A percentile compares a stretch with the other conserved stretches of the same genome.
phyloP scores from a whole-genome alignment of 805 yeast genomes.

The Wickerhamomyces canadensis region DNA sequence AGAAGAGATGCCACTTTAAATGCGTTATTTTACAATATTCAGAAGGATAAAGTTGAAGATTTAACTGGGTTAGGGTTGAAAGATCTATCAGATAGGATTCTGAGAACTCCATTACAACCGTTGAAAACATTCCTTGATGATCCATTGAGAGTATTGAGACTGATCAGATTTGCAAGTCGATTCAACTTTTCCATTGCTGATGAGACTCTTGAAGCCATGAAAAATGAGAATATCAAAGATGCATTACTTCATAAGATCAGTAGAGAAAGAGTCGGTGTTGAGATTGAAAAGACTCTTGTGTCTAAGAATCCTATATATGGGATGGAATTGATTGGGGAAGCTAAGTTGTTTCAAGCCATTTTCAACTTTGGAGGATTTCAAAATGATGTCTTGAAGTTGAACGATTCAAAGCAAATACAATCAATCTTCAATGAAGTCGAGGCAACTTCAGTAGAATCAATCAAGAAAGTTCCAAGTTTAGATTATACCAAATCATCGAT shows the following conservation, averaged over 20 bases:
- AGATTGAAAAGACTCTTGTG: constrained; percentile 70
- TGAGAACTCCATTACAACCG: constrained; percentile 88
- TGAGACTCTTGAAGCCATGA: constrained; percentile 60
- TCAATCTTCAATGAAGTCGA: constrained; percentile 7
- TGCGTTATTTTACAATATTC: constrained; percentile 83
- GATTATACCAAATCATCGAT: constrained; percentile 1
- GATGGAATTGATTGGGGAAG: constrained; percentile 48
- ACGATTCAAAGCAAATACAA: constrained; percentile 9
- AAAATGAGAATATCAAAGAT: constrained; percentile 43
- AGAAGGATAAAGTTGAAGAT: constrained; percentile 70
- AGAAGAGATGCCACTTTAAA: constrained; percentile 95
- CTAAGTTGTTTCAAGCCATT: constrained; percentile 51
- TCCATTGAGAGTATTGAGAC: constrained; percentile 82
- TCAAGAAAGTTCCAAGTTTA: constrained; percentile 4
- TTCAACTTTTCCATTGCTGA: constrained; percentile 63
- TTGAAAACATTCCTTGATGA: constrained; percentile 85
- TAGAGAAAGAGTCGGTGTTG: constrained; percentile 85
- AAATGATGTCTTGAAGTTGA: constrained; percentile 16
- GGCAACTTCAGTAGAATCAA: constrained; percentile 24
- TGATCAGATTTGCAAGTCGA: constrained; percentile 80
- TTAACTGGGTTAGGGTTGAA: constrained; percentile 69
- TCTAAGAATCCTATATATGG: constrained; percentile 62
- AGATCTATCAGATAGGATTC: constrained; percentile 64
- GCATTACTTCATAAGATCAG: constrained; percentile 73
- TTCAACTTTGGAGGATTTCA: constrained; percentile 36